A percentile compares a stretch with the other conserved stretches of the same genome.
Conservation (phyloP, 306 rosid species). For the Cucurbita argyrosperma region DNA sequence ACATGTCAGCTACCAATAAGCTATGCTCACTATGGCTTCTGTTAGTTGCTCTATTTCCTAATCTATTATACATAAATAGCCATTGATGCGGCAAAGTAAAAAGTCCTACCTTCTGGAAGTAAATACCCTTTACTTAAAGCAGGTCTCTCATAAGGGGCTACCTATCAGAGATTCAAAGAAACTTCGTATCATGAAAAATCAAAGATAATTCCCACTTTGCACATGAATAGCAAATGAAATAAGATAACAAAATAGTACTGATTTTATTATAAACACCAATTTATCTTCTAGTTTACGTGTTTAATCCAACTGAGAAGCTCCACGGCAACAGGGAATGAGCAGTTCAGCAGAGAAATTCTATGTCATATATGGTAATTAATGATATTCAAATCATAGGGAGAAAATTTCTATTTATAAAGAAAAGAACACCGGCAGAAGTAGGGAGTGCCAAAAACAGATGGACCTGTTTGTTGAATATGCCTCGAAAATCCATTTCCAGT, state of each 20-base stretch:
- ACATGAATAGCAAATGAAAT: neutral
- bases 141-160: conserved; percentile 96
- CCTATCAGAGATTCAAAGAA: conserved; percentile 35
- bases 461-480: neutral
- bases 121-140: conserved; percentile 94
- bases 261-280: neutral
- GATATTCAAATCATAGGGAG: neutral
- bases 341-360: neutral
- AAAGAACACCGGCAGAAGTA: neutral
- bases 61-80: neutral
- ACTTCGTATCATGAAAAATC: neutral
- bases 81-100: conserved; percentile 6
- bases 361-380: neutral
- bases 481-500: neutral
- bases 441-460: neutral
- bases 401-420: neutral
- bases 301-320: neutral
- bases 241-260: neutral
- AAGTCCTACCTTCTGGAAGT: conserved; percentile 75
- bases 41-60: neutral
- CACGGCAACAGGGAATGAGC: neutral
- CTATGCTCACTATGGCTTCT: neutral
- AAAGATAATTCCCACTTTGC: conserved; percentile 1
- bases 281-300: neutral
- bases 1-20: no score